Evolutionary conservation across 2,329 filamentous ascomycete species (phyloP), one percentile per base, ranked within the genome.

Genomic region (Eutypella sp.): DNA sequence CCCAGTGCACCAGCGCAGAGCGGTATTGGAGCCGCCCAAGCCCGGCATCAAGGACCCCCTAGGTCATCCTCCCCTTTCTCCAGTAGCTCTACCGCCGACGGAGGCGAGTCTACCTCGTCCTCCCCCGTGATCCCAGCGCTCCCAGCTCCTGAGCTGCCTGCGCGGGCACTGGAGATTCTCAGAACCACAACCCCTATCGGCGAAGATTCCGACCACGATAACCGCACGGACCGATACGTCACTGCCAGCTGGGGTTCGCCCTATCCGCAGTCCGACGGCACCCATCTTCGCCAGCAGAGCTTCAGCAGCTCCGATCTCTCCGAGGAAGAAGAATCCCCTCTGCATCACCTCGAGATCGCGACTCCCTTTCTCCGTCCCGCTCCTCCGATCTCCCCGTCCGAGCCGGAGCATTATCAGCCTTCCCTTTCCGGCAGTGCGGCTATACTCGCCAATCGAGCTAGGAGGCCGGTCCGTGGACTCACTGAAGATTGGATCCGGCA

Each of bases 161-260:
- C 76, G 40, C 75, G 78, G 52, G 74, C 76, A 33, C 68, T 72
- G 53, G 72, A 76, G 47, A 65, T 81, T 47, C 63, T 83, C 59
- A 72, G 74, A 61, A 80, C 62, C 5, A 65, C 79, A 38, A 71
- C 73, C 7, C 56, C 55, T 36, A 51, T 48, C 50, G 63, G 50
- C 39, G 49, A 51, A 23, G 57, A 54, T 41, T 18, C 22, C 15
- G 55, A 56, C 41, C 65, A 67, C 53, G 69, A 71, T 42, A 61
- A 59, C 36, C n/a, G n/a, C n/a, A n/a, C n/a, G n/a, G n/a, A n/a
- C n/a, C 67, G 66, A 47, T 82, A 78, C 64, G 75, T 76, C 49
- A 93, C 89, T 40, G 85, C 89, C 41, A 91, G 85, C 64, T 96
- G 91, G 90, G 91, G 91, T 46, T 96, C 90, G 44, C 91, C 91